Conservation (phyloP, 257 asterid genomes). For the Mitragyna speciosa region DNA sequence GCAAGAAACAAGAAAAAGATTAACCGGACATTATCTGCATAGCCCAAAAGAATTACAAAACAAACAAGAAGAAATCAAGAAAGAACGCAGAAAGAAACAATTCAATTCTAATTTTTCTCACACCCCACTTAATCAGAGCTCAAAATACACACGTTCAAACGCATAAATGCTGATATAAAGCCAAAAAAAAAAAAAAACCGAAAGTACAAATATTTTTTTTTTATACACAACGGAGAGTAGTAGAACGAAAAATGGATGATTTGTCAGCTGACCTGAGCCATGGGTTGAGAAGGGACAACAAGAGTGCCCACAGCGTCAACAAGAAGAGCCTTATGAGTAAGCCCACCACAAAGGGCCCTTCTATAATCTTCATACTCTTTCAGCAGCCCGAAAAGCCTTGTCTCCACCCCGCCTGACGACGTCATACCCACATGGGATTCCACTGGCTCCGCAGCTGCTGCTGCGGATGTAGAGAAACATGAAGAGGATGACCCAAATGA, state of each 20-base stretch:
- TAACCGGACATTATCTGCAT: neutral
- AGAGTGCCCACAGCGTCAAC: constrained; percentile 99
- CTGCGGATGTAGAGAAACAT: constrained; percentile 24
- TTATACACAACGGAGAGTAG: neutral
- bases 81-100: too few species aligned
- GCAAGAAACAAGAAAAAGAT: neutral
- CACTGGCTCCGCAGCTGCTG: constrained; percentile 16
- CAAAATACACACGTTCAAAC: neutral
- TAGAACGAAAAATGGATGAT: neutral
- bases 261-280: constrained; percentile 73
- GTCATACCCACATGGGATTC: constrained; percentile 3
- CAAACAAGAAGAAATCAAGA: too few species aligned
- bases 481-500: constrained; percentile 15
- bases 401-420: constrained; percentile 13
- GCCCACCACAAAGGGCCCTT: constrained; percentile 78
- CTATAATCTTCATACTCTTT: constrained; percentile 93
- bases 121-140: neutral
- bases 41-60: neutral
- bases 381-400: constrained; percentile 50
- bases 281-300: constrained; percentile 89
- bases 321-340: constrained; percentile 88
- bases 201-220: neutral
- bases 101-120: neutral
- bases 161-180: neutral
- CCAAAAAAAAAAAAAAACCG: constrained; percentile 2